phyloP scores from a whole-genome alignment of 176 grass and related monocot genomes.

The Lolium perenne region DNA sequence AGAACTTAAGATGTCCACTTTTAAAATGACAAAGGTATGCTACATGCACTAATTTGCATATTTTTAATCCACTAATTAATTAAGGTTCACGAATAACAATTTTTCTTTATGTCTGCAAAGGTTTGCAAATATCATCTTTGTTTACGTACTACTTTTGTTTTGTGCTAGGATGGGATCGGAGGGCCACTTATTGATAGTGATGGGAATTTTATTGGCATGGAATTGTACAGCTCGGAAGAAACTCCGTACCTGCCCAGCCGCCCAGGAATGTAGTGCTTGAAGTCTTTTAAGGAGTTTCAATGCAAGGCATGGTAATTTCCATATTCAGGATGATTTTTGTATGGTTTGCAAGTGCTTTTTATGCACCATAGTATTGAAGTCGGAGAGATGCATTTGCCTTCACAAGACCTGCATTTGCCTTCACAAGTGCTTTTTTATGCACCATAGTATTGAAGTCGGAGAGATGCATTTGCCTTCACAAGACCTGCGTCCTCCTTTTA shows the following conservation, averaged over 20 bases:
- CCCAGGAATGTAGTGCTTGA: neutral
- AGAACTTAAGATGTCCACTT: no score
- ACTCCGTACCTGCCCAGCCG: neutral
- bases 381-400: neutral
- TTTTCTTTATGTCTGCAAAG: neutral
- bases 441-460: no score
- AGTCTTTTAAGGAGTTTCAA: neutral
- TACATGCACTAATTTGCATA: no score
- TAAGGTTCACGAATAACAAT: no score
- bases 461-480: no score
- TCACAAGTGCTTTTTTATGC: no score
- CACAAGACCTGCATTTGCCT: no score
- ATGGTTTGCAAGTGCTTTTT: neutral
- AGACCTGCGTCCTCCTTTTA: no score
- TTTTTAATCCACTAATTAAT: no score
- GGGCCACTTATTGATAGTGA: neutral
- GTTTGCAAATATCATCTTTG: neutral
- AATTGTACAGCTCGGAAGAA: neutral
- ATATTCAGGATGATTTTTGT: neutral
- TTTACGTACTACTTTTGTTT: neutral
- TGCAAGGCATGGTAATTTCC: neutral
- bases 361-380: no score
- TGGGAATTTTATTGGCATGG: neutral
- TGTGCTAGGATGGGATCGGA: conserved; percentile 4
- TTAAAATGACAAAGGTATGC: no score